Base-by-base conservation (phyloP, 2,329 filamentous ascomycete species). In the Clonostachys rosea region DNA sequence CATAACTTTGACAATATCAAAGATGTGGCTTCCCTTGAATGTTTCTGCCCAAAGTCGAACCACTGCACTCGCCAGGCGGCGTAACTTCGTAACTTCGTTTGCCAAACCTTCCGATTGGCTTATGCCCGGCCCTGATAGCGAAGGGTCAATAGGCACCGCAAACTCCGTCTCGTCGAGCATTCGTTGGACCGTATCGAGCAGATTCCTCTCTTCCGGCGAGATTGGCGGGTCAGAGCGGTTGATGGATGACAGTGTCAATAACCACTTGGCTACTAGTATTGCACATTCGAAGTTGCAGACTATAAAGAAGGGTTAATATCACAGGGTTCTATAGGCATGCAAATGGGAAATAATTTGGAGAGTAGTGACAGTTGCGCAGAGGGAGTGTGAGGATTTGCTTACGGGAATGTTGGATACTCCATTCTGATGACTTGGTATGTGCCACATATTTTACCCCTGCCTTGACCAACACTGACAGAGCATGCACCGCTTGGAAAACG, bases 401-500 rank as follows among this genome's bases (percentile, higher is more conserved):
- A 81, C 78, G 56, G 30, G 79, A 81, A 59, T 83, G 76, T 51
- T 83, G 78, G 56, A 83, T 81, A 56, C 79, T 82, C 80, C 80
- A 83, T 57, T 82, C 76, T 1, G 77, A 67, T 2, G 78, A 79
- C 61, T 83, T 82, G 6, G 78, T 78, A 52, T 77, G 73, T 40
- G 80, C 79, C 43, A 83, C 78, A 53, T 81, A 83, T 54, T 80
- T 81, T 17, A 84, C 79, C 1, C 80, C 80, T 13, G 75, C 71
- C 59, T 83, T 84, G 49, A 86, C 79, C 20, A 84, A 68, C 69
- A 86, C 82, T 5, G 82, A 84, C 35, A 89, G 66, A 1, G 84
- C 83, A 57, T 87, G 84, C 30, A 84, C 79, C 2, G 83, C 81
- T 55, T 88, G 84, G 30, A 86, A 75, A 0, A 87, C 77, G 1